phyloP scores from a whole-genome alignment of 2,329 filamentous ascomycete species.

The Cucurbitaria berberidis region DNA sequence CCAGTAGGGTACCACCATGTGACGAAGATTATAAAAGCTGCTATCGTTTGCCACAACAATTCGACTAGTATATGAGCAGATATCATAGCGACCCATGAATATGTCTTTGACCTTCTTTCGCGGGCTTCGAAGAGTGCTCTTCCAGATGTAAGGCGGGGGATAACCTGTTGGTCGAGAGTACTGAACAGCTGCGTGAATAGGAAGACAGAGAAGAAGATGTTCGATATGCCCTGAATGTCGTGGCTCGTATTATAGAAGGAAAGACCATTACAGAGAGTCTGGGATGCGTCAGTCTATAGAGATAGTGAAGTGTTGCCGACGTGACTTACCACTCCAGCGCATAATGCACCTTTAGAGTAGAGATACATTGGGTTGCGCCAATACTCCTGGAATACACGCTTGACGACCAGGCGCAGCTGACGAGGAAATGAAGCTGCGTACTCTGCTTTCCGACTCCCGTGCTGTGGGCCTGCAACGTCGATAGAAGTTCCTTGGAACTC shows the following conservation, averaged over 20 bases:
- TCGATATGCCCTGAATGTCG: neutral
- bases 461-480: slow-evolving; percentile 21
- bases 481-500: too few relatives aligned
- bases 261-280: too few relatives aligned
- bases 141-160: neutral
- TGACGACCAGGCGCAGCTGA: slow-evolving; percentile 69
- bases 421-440: slow-evolving; percentile 66
- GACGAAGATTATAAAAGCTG: neutral
- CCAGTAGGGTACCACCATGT: neutral
- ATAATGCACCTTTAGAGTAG: slow-evolving; percentile 69
- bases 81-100: neutral
- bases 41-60: neutral
- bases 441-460: slow-evolving; percentile 35
- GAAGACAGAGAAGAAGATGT: neutral
- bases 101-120: neutral
- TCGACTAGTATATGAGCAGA: neutral
- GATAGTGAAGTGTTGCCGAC: too few relatives aligned
- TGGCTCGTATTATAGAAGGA: neutral
- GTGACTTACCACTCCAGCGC: too few relatives aligned
- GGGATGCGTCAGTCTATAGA: too few relatives aligned
- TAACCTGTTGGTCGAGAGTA: neutral
- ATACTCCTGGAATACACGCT: slow-evolving; percentile 84
- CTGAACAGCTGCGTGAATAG: neutral
- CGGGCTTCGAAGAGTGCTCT: neutral
- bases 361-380: slow-evolving; percentile 88